Base-by-base conservation (phyloP, 2,329 filamentous ascomycete genomes). In the Orbilia javanica region DNA sequence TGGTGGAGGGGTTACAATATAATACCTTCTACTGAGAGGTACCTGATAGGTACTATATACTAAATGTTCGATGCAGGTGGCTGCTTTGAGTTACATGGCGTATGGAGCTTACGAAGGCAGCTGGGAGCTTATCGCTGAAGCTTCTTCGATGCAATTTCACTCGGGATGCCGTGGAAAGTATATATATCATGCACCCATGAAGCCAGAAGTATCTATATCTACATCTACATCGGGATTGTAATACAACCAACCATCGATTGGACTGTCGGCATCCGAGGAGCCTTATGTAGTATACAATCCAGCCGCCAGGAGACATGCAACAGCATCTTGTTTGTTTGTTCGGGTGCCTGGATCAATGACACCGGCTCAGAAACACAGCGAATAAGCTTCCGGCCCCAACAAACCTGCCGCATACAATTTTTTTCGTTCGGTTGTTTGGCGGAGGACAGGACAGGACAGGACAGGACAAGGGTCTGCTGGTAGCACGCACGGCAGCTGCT, bases 361-460 rank as follows among this genome's bases (percentile, higher is more conserved):
- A 34, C 13, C 2, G 15, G 29, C n/a, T 60, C n/a, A 60, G 18
- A 18, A 20, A n/a, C 27, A 18, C 22, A 27, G 52, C 29, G 36
- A 42, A 48, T 42, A 71, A 73, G 62, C 69, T 66, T 65, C 53
- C 62, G 48, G 22, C 27, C 71, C 42, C 71, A 68, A 75, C 63
- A 64, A 75, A 68, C 53, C 62, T 60, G 60, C 62, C 50, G 42
- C 36, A 39, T 15, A 13, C 11, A 13, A 8, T 53, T 44, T 50
- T 50, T 69, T 52, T 63, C 63, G 31, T 63, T 63, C 65, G 64
- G 66, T 66, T 65, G 27, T 52, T 66, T 50, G 50, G 25, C 60
- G 25, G 13, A 25, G n/a, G n/a, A 25, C 57, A 5, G 20, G 2
- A 29, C 39, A 36, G 31, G n/a, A n/a, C 31, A 39, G 29, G n/a